Conservation (phyloP, 768 basidiomycete genomes). For the Serendipita sp. region DNA sequence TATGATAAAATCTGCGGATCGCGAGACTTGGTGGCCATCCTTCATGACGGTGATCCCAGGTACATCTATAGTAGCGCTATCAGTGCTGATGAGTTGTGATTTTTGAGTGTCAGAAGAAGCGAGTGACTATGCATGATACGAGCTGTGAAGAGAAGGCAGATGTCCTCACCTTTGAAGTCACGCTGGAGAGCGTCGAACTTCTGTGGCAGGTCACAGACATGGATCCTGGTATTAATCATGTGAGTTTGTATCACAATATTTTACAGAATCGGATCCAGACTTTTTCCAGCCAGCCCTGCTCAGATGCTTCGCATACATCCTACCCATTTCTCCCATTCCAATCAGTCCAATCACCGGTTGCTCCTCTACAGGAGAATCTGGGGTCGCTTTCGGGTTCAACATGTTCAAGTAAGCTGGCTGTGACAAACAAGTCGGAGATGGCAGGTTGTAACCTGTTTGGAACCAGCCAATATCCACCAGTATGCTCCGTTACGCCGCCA, state of each 20-base stretch:
- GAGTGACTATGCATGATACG: not conserved
- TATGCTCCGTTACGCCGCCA: not conserved
- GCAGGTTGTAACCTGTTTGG: not conserved
- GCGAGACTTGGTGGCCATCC: constrained; percentile 80
- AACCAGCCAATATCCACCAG: not conserved
- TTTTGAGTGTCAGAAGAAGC: not conserved
- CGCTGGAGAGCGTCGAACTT: constrained; percentile 47
- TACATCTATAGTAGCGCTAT: constrained; percentile 23
- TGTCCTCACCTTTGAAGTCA: constrained; percentile 41
- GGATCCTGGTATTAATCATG: constrained; percentile 40
- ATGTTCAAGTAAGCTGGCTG: not conserved
- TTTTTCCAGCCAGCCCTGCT: constrained; percentile 72
- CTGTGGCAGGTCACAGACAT: constrained; percentile 73
- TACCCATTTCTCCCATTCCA: constrained; percentile 96
- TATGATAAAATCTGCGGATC: constrained; percentile 82
- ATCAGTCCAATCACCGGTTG: constrained; percentile 82
- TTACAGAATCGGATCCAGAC: constrained; percentile 25
- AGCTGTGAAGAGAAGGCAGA: not conserved
- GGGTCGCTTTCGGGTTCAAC: constrained; percentile 12
- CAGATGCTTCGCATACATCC: constrained; percentile 76
- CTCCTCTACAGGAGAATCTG: constrained; percentile 23
- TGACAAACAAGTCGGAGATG: not conserved
- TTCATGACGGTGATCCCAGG: constrained; percentile 49
- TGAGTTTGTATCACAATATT: constrained; percentile 5
- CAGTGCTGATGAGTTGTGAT: not conserved